phyloP scores from a whole-genome alignment of 2,329 filamentous ascomycete genomes.

The Westerdykella aurantiaca region DNA sequence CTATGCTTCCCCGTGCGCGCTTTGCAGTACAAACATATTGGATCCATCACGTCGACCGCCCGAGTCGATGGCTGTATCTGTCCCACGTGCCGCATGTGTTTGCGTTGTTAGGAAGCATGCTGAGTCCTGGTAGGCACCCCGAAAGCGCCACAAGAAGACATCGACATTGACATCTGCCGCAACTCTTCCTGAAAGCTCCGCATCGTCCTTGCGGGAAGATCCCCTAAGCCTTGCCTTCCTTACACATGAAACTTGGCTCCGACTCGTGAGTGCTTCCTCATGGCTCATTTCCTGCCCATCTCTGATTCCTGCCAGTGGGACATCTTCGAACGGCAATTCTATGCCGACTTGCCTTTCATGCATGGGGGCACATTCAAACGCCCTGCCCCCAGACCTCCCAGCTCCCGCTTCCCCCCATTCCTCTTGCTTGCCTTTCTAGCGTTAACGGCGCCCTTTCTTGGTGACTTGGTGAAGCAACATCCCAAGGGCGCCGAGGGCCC shows the following conservation, averaged over 20 bases:
- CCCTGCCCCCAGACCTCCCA: neutral
- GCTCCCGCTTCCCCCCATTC: slow-evolving; percentile 37
- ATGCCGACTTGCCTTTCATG: slow-evolving; percentile 65
- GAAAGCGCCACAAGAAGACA: slow-evolving; percentile 34
- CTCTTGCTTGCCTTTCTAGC: slow-evolving; percentile 63
- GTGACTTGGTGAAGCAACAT: slow-evolving; percentile 51
- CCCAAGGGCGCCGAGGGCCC: slow-evolving; percentile 44
- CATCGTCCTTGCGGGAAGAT: slow-evolving; percentile 44
- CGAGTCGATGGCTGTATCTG: too few relatives aligned
- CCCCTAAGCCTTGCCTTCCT: slow-evolving; percentile 58
- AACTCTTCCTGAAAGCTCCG: slow-evolving; percentile 32
- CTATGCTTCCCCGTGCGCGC: too few relatives aligned
- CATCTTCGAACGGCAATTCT: slow-evolving; percentile 66
- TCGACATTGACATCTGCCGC: slow-evolving; percentile 28
- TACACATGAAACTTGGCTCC: slow-evolving; percentile 60
- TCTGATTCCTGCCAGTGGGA: slow-evolving; percentile 44
- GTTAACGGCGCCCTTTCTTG: slow-evolving; percentile 63
- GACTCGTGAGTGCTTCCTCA: slow-evolving; percentile 43
- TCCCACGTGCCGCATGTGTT: neutral
- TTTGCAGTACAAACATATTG: too few relatives aligned
- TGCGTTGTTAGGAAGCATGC: neutral
- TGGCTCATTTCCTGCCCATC: neutral
- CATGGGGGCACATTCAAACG: slow-evolving; percentile 58
- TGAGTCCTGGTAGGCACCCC: slow-evolving; percentile 5
- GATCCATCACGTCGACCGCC: too few relatives aligned